phyloP scores from a whole-genome alignment of 495 filamentous ascomycete genomes.

The Aspergillus hancockii region DNA sequence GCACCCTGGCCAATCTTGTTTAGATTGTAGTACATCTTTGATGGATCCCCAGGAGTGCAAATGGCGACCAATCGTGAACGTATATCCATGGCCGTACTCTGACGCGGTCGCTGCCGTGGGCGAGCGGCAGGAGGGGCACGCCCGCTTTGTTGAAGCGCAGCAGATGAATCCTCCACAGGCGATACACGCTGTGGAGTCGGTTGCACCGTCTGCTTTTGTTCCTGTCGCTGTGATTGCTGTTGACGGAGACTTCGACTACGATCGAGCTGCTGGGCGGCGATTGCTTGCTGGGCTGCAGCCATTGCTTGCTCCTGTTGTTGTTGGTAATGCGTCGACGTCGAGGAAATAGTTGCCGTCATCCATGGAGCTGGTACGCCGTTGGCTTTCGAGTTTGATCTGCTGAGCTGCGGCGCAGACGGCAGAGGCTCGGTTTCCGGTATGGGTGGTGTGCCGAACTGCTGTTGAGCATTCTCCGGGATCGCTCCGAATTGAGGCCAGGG shows the following conservation, averaged over 20 bases:
- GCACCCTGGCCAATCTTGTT: conserved; percentile 98
- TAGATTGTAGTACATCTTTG: conserved; percentile 79
- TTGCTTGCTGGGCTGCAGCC: conserved; percentile 71
- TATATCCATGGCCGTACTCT: conserved; percentile 78
- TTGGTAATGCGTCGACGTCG: conserved; percentile 64
- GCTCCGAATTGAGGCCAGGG: conserved; percentile 6
- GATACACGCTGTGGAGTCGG: conserved; percentile 24
- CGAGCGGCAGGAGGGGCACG: conserved; percentile 61
- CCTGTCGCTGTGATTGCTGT: conserved; percentile 32
- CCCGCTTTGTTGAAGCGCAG: conserved; percentile 53
- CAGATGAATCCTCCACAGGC: conserved; percentile 26
- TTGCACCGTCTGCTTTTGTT: conserved; percentile 30
- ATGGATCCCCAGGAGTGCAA: conserved; percentile 85
- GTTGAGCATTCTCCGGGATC: conserved; percentile 15
- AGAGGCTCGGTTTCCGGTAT: conserved; percentile 56
- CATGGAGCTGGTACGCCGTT: conserved; percentile 41
- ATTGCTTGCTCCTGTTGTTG: conserved; percentile 83
- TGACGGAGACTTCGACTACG: conserved; percentile 71
- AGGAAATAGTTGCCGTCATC: conserved; percentile 31
- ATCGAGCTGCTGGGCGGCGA: conserved; percentile 54
- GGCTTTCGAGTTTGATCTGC: conserved; percentile 40
- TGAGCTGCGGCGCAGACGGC: conserved; percentile 50
- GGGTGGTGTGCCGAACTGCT: conserved; percentile 32
- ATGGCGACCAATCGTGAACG: conserved; percentile 80
- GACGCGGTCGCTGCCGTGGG: conserved; percentile 73